These are phyloP conservation scores for Rhazya stricta DNA, from an alignment of 257 asterid species.

Conservation along the genomic window DNA sequence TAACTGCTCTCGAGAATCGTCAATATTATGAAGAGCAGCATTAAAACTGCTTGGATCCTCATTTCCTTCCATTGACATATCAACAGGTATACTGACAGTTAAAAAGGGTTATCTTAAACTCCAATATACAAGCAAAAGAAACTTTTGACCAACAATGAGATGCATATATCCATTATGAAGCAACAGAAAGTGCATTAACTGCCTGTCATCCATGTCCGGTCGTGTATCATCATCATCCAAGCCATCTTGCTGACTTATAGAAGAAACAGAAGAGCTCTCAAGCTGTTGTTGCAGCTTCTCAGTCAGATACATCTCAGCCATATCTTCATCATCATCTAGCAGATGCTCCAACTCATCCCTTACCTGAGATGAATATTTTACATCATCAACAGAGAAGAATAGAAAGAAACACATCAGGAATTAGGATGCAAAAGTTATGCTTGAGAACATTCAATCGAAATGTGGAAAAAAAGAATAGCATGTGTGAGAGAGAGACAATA, in stretches of 20 bases:
- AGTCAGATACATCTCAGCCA: slow-evolving; percentile 98
- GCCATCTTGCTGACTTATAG: slow-evolving; percentile 51
- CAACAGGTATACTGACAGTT: slow-evolving; percentile 48
- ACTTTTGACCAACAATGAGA: background rate
- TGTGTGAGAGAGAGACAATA: background rate
- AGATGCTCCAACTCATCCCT: slow-evolving; percentile 94
- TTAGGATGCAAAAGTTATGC: background rate
- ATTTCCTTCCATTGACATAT: slow-evolving; percentile 44
- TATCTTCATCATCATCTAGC: slow-evolving; percentile 91
- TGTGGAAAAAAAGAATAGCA: background rate
- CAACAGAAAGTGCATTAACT: slow-evolving; percentile 16
- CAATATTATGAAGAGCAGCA: slow-evolving; percentile 37
- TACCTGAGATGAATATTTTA: slow-evolving; percentile 41
- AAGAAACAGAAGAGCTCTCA: slow-evolving; percentile 54
- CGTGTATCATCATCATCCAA: slow-evolving; percentile 45
- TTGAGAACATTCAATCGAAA: background rate
- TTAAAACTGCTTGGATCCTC: slow-evolving; percentile 39
- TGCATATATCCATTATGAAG: background rate
- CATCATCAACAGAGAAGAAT: background rate
- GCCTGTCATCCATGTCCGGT: slow-evolving; percentile 54
- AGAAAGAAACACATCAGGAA: background rate
- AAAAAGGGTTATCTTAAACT: background rate
- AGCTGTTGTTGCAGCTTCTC: slow-evolving; percentile 77
- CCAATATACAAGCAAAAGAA: background rate
- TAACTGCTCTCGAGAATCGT: slow-evolving; percentile 37